Conservation (phyloP, 1,284 basidiomycete species). For the Apiotrichum montevideense region DNA sequence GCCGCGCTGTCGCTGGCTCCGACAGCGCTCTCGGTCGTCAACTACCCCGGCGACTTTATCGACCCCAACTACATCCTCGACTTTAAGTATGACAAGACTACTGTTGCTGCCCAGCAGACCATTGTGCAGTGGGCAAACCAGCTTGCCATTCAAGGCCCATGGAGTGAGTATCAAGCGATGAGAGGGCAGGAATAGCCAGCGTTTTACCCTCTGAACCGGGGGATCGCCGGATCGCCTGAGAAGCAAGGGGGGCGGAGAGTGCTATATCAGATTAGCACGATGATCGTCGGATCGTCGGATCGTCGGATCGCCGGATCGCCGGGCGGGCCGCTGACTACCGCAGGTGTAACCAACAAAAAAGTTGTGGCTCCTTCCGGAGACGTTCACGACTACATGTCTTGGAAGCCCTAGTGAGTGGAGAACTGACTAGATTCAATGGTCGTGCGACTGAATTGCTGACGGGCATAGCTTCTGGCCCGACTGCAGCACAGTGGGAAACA, state of each 20-base stretch:
- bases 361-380: constrained; percentile 12
- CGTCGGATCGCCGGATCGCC: too few relatives aligned
- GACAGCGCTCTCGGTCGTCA: constrained; percentile 4
- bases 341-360: constrained; percentile 13
- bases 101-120: constrained; percentile 12
- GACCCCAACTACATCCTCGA: constrained; percentile 10
- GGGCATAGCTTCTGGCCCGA: constrained; percentile 18
- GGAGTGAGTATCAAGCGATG: constrained; percentile 5
- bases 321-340: neutral
- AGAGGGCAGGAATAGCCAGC: too few relatives aligned
- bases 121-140: constrained; percentile 13
- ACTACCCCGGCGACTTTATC: constrained; percentile 16
- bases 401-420: constrained; percentile 12
- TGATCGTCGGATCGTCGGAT: too few relatives aligned
- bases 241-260: too few relatives aligned
- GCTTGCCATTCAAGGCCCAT: constrained; percentile 3
- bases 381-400: constrained; percentile 16
- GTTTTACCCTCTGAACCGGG: too few relatives aligned
- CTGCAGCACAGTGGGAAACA: constrained; percentile 21
- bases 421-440: too few relatives aligned
- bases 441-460: too few relatives aligned
- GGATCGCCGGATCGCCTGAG: too few relatives aligned
- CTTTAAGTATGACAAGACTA: constrained; percentile 4
- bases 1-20: constrained; percentile 6
- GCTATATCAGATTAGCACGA: too few relatives aligned